Evolutionary conservation across 345 rosid genomes (phyloP), one percentile per base, ranked within the genome.

Genomic region (Eutrema heterophyllum): DNA sequence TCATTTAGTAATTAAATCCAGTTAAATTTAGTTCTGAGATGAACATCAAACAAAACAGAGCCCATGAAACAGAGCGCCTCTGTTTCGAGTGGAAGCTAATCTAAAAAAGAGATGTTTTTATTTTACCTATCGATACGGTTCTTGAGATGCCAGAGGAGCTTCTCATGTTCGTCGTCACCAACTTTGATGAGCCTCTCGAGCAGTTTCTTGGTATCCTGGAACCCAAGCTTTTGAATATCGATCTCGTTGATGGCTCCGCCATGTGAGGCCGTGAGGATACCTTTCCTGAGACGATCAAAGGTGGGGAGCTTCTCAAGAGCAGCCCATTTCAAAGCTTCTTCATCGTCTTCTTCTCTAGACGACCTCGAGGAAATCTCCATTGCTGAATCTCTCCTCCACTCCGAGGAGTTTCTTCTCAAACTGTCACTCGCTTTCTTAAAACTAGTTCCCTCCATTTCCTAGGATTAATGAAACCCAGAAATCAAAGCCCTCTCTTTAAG

Each of bases 241-340:
- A 93, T 71, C 84, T 90, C 91, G 24, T 85, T 77, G 5, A 83
- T 21, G 24, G 24, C 24, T 21, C 24, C 26, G 13, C 84, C 86
- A 43, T 83, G 70, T 9, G 80, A 77, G 45, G 78, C 82, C 74
- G 84, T 74, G 8, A 93, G 83, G 26, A 93, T 77, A n/a, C 97
- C 97, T 84, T 93, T 88, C 72, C 80, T 81, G 0, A 89, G 55
- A 57, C 93, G 88, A 63, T 84, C 72, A 73, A 73, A 84, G 2
- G 98, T 87, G 0, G 98, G 98, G n/a, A 93, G 86, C 78, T 83
- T 93, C 81, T 93, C 92, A 3, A 93, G 9, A 45, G 98, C 98
- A 49, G 98, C 98, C 98, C 97, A 93, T 77, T 48, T 89, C 62
- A 90, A 80, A 49, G 89, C 98, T 82, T 87, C 97, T 71, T 90